Evolutionary conservation across 2,329 filamentous ascomycete species (phyloP).

Genomic region (Neofusicoccum parvum): DNA sequence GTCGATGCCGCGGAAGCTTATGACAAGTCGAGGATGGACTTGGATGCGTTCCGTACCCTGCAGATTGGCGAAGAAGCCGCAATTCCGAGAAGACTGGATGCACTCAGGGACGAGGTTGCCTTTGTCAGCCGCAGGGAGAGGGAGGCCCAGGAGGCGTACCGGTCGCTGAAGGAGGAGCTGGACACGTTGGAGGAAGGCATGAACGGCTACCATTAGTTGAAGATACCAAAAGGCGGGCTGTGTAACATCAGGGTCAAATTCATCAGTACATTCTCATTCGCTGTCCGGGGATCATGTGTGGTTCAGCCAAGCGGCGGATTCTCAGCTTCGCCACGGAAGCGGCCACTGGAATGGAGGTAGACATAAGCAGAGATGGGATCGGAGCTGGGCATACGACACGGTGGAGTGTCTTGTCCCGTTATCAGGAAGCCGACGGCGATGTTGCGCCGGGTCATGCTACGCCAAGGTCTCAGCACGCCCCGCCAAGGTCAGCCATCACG

Average conservation of each 20-base stretch:
- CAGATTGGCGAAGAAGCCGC: conserved; percentile 79
- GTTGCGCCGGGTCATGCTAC: neutral
- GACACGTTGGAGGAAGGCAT: conserved; percentile 54
- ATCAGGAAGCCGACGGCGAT: neutral
- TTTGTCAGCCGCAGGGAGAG: conserved; percentile 80
- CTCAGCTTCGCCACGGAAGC: conserved; percentile 7
- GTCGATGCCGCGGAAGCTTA: conserved; percentile 72
- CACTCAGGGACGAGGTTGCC: conserved; percentile 78
- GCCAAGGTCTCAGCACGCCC: conserved; percentile 10
- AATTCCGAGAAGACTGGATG: conserved; percentile 70
- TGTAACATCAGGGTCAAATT: neutral
- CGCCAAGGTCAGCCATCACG: conserved; percentile 5
- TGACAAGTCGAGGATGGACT: conserved; percentile 69
- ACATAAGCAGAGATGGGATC: neutral
- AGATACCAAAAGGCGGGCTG: neutral
- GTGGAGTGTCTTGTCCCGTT: neutral
- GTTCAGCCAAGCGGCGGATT: neutral
- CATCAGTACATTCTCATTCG: neutral
- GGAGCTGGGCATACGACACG: neutral
- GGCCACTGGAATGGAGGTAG: neutral
- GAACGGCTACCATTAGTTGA: conserved; percentile 37
- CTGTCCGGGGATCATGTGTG: neutral
- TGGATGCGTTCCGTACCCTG: conserved; percentile 74
- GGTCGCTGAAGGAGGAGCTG: conserved; percentile 75
- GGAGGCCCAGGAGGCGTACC: conserved; percentile 87